A percentile compares a stretch with the other conserved stretches of the same genome.
Conservation (phyloP, 1,284 basidiomycete genomes). For the Prillingera fragicola region DNA sequence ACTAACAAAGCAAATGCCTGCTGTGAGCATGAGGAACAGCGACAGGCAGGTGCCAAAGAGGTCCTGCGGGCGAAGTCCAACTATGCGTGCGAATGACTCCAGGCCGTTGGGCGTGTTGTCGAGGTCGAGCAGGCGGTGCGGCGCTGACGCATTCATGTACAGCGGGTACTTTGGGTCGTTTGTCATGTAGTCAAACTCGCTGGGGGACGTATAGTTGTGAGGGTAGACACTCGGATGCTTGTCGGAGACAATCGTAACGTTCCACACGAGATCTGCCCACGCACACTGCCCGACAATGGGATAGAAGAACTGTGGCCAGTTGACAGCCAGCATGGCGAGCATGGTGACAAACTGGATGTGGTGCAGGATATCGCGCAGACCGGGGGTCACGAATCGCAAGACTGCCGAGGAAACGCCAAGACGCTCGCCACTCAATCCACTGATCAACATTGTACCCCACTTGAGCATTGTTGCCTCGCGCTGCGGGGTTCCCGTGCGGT, state of each 20-base stretch:
- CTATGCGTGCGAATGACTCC: constrained; percentile 67
- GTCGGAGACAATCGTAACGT: constrained; percentile 61
- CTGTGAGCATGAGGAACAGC: constrained; percentile 75
- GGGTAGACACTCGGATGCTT: constrained; percentile 61
- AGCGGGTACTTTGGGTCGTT: constrained; percentile 65
- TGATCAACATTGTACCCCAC: constrained; percentile 82
- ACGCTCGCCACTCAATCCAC: constrained; percentile 84
- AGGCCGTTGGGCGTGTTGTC: constrained; percentile 55
- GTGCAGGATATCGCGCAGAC: constrained; percentile 83
- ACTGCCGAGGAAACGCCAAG: constrained; percentile 78
- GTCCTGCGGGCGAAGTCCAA: constrained; percentile 75
- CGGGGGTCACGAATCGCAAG: constrained; percentile 85
- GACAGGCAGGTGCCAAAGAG: constrained; percentile 77
- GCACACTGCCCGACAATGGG: constrained; percentile 76
- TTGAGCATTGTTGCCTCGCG: constrained; percentile 41
- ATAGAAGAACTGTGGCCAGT: constrained; percentile 90
- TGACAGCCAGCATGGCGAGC: constrained; percentile 83
- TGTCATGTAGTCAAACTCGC: constrained; percentile 59
- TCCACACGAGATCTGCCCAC: constrained; percentile 82
- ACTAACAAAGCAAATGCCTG: constrained; percentile 64
- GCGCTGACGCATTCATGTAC: constrained; percentile 61
- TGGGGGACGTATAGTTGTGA: constrained; percentile 57
- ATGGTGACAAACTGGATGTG: constrained; percentile 74
- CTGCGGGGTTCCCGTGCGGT: constrained; percentile 16
- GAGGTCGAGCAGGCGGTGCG: constrained; percentile 48